Conservation (phyloP, 768 basidiomycete genomes). For the Mrakia gelida region DNA sequence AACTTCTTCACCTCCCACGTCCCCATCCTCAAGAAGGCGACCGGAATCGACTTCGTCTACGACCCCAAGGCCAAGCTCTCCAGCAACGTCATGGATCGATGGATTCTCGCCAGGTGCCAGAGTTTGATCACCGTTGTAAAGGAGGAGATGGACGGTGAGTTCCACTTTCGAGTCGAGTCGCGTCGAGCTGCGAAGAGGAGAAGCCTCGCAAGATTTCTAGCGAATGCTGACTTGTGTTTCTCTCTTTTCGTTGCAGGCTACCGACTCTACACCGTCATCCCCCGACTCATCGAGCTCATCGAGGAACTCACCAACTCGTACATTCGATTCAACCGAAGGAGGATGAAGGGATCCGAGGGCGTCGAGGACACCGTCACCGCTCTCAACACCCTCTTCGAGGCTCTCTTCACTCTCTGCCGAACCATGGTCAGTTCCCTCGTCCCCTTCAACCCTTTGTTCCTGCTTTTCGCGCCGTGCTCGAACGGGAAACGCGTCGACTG, state of each 20-base stretch:
- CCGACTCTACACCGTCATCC: slow-evolving; percentile 93
- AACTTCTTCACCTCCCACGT: slow-evolving; percentile 98
- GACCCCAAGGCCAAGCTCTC: slow-evolving; percentile 78
- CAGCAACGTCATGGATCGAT: slow-evolving; percentile 94
- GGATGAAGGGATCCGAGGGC: slow-evolving; percentile 92
- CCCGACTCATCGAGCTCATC: slow-evolving; percentile 83
- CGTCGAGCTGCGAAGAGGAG: too few relatives aligned
- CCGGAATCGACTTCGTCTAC: slow-evolving; percentile 73
- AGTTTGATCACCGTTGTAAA: slow-evolving; percentile 86
- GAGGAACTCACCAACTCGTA: slow-evolving; percentile 99
- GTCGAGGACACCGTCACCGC: slow-evolving; percentile 79
- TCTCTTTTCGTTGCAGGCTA: slow-evolving; percentile 53
- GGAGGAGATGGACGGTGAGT: slow-evolving; percentile 80
- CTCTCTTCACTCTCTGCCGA: slow-evolving; percentile 84
- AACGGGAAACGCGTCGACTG: not conserved
- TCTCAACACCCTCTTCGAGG: slow-evolving; percentile 92
- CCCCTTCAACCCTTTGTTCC: not conserved
- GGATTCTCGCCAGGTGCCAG: slow-evolving; percentile 98
- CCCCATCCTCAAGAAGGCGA: slow-evolving; percentile 74
- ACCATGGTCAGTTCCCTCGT: slow-evolving; percentile 70
- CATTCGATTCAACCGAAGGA: slow-evolving; percentile 94
- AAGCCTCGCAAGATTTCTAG: too few relatives aligned
- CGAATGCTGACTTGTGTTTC: not conserved
- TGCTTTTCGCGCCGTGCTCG: not conserved
- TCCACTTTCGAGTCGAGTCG: not conserved